These are phyloP conservation scores for Globisporangium uncinulatum DNA, from an alignment of 352 stramenopile genomes.

Conservation along the genomic window DNA sequence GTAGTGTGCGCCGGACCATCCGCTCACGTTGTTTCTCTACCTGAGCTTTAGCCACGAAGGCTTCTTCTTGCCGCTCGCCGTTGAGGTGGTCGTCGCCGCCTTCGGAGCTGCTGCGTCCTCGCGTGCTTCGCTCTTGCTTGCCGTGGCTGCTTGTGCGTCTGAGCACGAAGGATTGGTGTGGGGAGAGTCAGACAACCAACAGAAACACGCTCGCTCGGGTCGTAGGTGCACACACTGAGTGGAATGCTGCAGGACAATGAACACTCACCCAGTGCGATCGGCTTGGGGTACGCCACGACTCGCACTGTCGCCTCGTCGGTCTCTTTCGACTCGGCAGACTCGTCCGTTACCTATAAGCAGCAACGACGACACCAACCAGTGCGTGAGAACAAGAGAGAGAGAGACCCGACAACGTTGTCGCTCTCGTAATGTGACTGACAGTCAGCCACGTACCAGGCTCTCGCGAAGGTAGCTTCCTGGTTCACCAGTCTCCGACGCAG, in stretches of 20 bases:
- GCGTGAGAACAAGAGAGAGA: background rate
- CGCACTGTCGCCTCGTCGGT: constrained; percentile 16
- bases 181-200: no score
- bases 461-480: constrained; percentile 53
- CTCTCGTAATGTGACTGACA: background rate
- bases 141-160: constrained; percentile 21
- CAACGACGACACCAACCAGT: background rate
- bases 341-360: constrained; percentile 19
- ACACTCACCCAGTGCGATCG: constrained; percentile 30
- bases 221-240: no score
- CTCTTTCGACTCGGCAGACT: constrained; percentile 38
- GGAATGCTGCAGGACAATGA: background rate
- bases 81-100: constrained; percentile 18
- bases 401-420: background rate
- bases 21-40: constrained; percentile 4
- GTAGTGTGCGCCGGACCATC: no score
- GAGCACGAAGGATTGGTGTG: background rate
- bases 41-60: constrained; percentile 69
- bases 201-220: background rate
- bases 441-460: constrained; percentile 34
- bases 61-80: constrained; percentile 58
- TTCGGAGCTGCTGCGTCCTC: constrained; percentile 26
- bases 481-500: constrained; percentile 9
- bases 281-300: constrained; percentile 35
- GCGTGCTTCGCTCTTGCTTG: constrained; percentile 11